phyloP scores from a whole-genome alignment of 495 filamentous ascomycete species.

The Xylaria palmicola region DNA sequence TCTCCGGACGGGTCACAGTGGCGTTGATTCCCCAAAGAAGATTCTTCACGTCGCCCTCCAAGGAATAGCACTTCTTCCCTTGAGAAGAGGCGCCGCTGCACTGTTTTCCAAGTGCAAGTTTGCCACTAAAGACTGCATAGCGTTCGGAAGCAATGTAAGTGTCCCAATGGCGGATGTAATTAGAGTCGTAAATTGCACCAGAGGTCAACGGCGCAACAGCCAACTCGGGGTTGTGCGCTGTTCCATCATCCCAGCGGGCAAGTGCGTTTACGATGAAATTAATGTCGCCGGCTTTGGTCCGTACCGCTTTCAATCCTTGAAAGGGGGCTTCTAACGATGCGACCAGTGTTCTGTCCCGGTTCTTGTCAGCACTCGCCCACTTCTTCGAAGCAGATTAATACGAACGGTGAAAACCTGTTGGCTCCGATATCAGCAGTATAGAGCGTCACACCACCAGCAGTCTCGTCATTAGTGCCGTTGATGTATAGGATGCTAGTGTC shows the following conservation, averaged over 20 bases:
- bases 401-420: constrained; percentile 8
- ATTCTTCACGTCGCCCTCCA: constrained; percentile 7
- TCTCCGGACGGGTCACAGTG: constrained; percentile 18
- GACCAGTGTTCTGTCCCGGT: not conserved
- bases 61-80: constrained; percentile 18
- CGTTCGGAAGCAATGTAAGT: constrained; percentile 56
- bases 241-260: constrained; percentile 1
- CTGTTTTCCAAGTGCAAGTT: constrained; percentile 30
- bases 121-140: constrained; percentile 63
- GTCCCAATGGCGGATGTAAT: constrained; percentile 66
- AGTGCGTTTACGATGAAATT: constrained; percentile 10
- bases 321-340: constrained; percentile 6
- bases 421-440: constrained; percentile 10
- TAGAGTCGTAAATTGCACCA: constrained; percentile 55
- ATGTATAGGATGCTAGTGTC: constrained; percentile 9
- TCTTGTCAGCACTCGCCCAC: not conserved
- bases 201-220: constrained; percentile 46
- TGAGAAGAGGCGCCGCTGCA: not conserved
- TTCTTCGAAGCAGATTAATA: not conserved
- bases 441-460: constrained; percentile 5
- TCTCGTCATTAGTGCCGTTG: constrained; percentile 7
- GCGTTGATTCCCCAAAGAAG: constrained; percentile 8
- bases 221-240: constrained; percentile 50
- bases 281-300: constrained; percentile 9
- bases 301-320: constrained; percentile 7